A percentile compares a stretch with the other conserved stretches of the same genome.
Conservation (phyloP, 441 rosid genomes). For the Erysimum cheiri region DNA sequence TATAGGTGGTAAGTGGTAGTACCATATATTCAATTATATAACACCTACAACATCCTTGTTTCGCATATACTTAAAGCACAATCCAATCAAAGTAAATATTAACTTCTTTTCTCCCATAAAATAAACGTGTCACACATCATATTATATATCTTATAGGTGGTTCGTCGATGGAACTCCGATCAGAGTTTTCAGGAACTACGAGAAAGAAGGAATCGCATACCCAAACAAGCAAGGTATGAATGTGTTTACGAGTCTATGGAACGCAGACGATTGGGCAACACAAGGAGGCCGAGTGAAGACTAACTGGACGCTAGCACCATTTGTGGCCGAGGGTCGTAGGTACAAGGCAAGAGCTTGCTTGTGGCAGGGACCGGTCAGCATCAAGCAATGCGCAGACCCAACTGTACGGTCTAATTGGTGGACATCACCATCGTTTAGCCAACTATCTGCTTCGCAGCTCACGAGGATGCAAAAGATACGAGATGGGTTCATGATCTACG, state of each 20-base stretch:
- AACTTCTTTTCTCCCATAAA: not conserved
- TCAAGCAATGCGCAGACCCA: slow-evolving; percentile 51
- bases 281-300: slow-evolving; percentile 62
- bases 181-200: slow-evolving; percentile 60
- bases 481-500: slow-evolving; percentile 69
- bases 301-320: slow-evolving; percentile 58
- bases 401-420: slow-evolving; percentile 67
- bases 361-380: slow-evolving; percentile 68
- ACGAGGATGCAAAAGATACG: slow-evolving; percentile 61
- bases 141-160: slow-evolving; percentile 51
- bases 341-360: slow-evolving; percentile 61
- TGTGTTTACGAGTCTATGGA: slow-evolving; percentile 59
- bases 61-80: not conserved
- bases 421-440: slow-evolving; percentile 61
- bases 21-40: no score
- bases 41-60: not conserved
- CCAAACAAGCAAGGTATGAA: slow-evolving; percentile 66
- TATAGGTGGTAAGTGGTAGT: no score
- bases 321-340: slow-evolving; percentile 48
- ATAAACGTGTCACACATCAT: slow-evolving; percentile 4
- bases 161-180: slow-evolving; percentile 60
- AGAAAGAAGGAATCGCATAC: slow-evolving; percentile 52
- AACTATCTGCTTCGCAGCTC: slow-evolving; percentile 48
- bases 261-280: slow-evolving; percentile 68
- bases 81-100: not conserved